These are phyloP conservation scores for Aquanectria penicillioides DNA, from an alignment of 2,329 filamentous ascomycete species.

Conservation along the genomic window DNA sequence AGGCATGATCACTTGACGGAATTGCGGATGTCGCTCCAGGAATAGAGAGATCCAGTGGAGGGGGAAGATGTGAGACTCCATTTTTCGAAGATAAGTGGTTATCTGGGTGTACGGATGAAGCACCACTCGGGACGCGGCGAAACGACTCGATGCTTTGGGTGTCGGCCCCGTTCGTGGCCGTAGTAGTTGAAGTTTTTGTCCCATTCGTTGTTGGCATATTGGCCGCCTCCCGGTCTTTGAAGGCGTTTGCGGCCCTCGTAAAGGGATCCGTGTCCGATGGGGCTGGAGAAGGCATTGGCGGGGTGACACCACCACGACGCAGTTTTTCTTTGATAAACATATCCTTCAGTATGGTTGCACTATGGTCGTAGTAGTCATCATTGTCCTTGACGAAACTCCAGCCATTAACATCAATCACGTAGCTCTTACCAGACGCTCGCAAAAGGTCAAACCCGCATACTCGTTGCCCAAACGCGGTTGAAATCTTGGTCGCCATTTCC, in stretches of 20 bases:
- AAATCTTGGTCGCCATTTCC: constrained; percentile 88
- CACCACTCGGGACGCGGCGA: constrained; percentile 38
- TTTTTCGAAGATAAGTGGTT: constrained; percentile 44
- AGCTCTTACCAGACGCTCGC: constrained; percentile 88
- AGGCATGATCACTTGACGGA: constrained; percentile 32
- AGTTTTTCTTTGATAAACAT: constrained; percentile 87
- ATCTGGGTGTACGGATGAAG: constrained; percentile 46
- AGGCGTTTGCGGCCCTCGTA: constrained; percentile 43
- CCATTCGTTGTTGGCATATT: constrained; percentile 29
- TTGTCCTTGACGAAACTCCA: constrained; percentile 99
- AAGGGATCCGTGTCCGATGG: constrained; percentile 57
- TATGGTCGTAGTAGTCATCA: constrained; percentile 96
- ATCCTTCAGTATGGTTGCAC: constrained; percentile 83
- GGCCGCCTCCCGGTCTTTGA: constrained; percentile 53
- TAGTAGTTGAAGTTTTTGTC: constrained; percentile 43
- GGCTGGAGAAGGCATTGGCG: constrained; percentile 62
- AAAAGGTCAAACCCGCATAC: constrained; percentile 97
- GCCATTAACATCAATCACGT: constrained; percentile 98
- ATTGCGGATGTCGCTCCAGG: constrained; percentile 46
- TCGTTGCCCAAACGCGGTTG: constrained; percentile 89
- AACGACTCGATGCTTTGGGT: constrained; percentile 38
- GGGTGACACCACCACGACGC: constrained; percentile 68
- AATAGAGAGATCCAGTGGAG: constrained; percentile 43
- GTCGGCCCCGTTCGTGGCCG: constrained; percentile 34
- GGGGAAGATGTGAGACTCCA: constrained; percentile 50